These are phyloP conservation scores for Aspergillus sparsus DNA, from an alignment of 495 filamentous ascomycete species.

Conservation along the genomic window DNA sequence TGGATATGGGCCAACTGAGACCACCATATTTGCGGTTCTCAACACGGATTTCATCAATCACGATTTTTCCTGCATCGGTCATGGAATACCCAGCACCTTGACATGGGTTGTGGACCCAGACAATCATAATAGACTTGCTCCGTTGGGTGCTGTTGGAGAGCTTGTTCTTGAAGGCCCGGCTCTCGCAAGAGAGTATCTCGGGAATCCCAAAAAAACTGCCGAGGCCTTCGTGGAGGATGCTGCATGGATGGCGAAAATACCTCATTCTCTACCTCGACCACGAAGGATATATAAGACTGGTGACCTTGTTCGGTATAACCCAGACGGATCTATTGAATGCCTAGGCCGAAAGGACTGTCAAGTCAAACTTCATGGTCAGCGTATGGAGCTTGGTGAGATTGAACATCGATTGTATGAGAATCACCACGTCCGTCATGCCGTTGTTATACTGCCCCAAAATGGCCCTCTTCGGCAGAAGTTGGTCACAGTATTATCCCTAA, in stretches of 20 bases:
- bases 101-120: conserved; percentile 59
- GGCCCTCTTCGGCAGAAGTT: conserved; percentile 43
- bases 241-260: conserved; percentile 35
- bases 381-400: conserved; percentile 62
- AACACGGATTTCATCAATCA: conserved; percentile 36
- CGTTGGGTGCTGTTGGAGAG: conserved; percentile 57
- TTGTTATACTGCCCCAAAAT: conserved; percentile 49
- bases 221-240: conserved; percentile 48
- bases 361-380: conserved; percentile 67
- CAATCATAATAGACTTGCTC: conserved; percentile 47
- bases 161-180: conserved; percentile 52
- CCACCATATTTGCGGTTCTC: conserved; percentile 40
- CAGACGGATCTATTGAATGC: conserved; percentile 52
- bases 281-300: conserved; percentile 51
- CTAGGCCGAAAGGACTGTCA: conserved; percentile 66
- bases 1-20: conserved; percentile 62
- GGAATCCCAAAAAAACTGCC: conserved; percentile 52
- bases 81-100: conserved; percentile 43
- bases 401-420: conserved; percentile 43
- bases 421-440: conserved; percentile 41
- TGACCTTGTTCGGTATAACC: conserved; percentile 54
- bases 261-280: conserved; percentile 24
- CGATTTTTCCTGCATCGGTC: conserved; percentile 51
- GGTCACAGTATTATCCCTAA: conserved; percentile 46
- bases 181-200: conserved; percentile 55